Evolutionary conservation across 1,284 basidiomycete genomes (phyloP), one percentile per base, ranked within the genome.

Genomic region (Cryptococcus sp.): DNA sequence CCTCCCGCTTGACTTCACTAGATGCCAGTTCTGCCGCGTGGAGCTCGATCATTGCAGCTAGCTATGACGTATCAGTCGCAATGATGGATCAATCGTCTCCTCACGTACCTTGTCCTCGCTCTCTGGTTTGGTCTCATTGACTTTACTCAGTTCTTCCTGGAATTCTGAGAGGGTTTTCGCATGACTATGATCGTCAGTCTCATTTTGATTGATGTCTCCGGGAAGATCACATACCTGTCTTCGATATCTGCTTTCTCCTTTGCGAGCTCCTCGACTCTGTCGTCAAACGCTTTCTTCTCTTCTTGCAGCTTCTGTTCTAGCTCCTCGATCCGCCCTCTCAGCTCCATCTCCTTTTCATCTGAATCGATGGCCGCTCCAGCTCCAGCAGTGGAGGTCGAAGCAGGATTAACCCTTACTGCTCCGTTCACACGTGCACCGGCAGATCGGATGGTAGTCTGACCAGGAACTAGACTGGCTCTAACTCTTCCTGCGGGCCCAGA

Each of bases 221-320:
- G 2, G n/a, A 10, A 1, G 3, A 51, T 46, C n/a, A 61, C 67
- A 55, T 47, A 72, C 70, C 53, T 57, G 13, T 63, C 48, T 49
- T 70, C 67, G 4, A 71, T 50, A 36, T 66, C 58, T 32, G 37
- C 49, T 46, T 58, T 64, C 49, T 67, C 58, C 45, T 58, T 55
- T 32, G 44, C 56, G 36, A 66, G 52, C 45, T 55, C 59, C 2
- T 52, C 60, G 44, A 66, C 38, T 50, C 58, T 60, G 2, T 53
- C 56, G 45, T 65, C 66, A 32, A 63, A 58, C 5, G 47, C 61
- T 4, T 49, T 50, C 49, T 63, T 63, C 53, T 58, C 59, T 3
- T 52, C 51, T 30, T 14, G 49, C 31, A 67, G 48, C 38, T 56
- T 38, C 33, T 56, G 53, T 49, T 41, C 38, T n/a, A 41, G 38